Evolutionary conservation across 2,329 filamentous ascomycete species (phyloP).

Genomic region (Sphaerostilbella broomeana): DNA sequence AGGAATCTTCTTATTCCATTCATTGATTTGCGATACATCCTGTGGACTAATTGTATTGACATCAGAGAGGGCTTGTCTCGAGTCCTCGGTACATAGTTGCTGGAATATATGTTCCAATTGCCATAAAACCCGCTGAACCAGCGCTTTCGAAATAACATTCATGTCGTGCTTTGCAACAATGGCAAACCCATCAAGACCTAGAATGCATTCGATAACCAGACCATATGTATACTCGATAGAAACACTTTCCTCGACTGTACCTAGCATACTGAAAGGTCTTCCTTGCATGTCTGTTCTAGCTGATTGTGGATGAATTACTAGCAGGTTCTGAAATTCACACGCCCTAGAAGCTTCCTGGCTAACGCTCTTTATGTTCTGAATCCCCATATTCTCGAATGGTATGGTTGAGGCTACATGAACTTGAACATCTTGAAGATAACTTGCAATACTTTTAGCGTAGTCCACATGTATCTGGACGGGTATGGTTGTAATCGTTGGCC

Average conservation of each 20-base stretch:
- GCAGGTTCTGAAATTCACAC: constrained; percentile 1
- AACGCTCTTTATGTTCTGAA: constrained; percentile 2
- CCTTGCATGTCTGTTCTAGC: no score
- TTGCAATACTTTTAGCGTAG: neutral
- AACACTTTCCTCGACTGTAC: no score
- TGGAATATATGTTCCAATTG: constrained; percentile 6
- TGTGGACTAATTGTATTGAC: constrained; percentile 1
- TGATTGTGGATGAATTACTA: constrained; percentile 4
- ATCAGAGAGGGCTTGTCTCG: neutral
- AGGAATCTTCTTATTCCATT: neutral
- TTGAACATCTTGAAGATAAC: neutral
- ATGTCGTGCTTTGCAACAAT: no score
- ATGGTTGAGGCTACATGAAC: constrained; percentile 1
- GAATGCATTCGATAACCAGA: no score
- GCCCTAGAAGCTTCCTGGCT: neutral
- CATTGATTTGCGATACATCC: constrained; percentile 2
- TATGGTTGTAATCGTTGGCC: constrained; percentile 6
- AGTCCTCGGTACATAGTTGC: neutral
- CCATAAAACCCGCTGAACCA: no score
- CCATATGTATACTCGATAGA: no score
- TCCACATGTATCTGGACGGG: neutral
- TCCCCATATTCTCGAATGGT: constrained; percentile 3
- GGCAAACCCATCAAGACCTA: no score
- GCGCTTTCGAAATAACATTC: no score
- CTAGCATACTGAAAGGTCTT: no score